These are phyloP conservation scores for Taxillus chinensis DNA, from an alignment of 164 flowering plant genomes.

Conservation along the genomic window DNA sequence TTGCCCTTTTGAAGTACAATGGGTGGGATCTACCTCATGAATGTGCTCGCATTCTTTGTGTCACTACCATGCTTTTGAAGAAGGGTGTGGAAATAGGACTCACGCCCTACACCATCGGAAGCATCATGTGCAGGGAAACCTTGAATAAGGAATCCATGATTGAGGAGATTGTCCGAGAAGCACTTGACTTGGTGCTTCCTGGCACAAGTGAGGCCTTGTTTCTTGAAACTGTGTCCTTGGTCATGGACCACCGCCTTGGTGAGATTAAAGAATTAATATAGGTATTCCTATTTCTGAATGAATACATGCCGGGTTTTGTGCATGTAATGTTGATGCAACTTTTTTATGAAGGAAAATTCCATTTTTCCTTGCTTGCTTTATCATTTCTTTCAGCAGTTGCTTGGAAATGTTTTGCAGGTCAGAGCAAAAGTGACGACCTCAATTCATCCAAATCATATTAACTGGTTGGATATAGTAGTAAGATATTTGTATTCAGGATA, in stretches of 20 bases:
- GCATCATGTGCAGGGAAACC: conserved; percentile 45
- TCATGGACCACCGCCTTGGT: conserved; percentile 43
- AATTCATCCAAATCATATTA: too few species aligned
- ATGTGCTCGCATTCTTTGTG: conserved; percentile 39
- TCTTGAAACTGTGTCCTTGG: conserved; percentile 28
- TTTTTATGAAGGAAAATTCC: neutral
- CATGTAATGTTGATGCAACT: conserved; percentile 4
- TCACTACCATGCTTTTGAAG: conserved; percentile 59
- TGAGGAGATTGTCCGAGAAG: conserved; percentile 44
- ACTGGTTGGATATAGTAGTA: too few species aligned
- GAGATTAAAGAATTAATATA: conserved; percentile 11
- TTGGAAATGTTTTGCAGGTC: neutral
- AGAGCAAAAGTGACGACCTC: neutral
- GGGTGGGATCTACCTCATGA: conserved; percentile 44
- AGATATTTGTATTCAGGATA: too few species aligned
- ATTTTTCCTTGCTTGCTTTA: neutral
- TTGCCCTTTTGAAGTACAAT: conserved; percentile 36
- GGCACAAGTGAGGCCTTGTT: conserved; percentile 30
- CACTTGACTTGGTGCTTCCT: conserved; percentile 33
- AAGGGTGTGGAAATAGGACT: conserved; percentile 43
- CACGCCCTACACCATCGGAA: conserved; percentile 43
- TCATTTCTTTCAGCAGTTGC: neutral
- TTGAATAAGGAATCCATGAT: conserved; percentile 33
- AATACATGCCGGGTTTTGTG: conserved; percentile 3
- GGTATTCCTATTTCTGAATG: neutral